phyloP scores from a whole-genome alignment of 2,329 filamentous ascomycete genomes.

The Cordyceps sp. region DNA sequence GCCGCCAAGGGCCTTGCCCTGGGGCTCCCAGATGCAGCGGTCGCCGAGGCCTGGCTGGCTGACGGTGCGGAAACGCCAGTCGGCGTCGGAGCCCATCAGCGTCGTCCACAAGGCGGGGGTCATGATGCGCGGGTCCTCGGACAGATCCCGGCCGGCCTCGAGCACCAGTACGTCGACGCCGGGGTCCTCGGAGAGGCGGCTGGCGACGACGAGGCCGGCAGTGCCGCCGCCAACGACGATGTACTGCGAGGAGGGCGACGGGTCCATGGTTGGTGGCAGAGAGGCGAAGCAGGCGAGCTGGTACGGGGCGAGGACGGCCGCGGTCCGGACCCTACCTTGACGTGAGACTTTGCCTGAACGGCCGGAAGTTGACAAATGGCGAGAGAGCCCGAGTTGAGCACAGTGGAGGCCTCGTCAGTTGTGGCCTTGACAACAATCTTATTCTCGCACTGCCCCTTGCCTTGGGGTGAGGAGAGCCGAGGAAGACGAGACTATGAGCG shows the following conservation, averaged over 20 bases:
- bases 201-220: slow-evolving; percentile 32
- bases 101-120: slow-evolving; percentile 20
- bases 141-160: slow-evolving; percentile 15
- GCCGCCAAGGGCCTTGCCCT: slow-evolving; percentile 41
- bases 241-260: slow-evolving; percentile 11
- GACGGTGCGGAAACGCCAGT: slow-evolving; percentile 24
- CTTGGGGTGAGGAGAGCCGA: no score
- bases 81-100: slow-evolving; percentile 17
- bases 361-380: no score
- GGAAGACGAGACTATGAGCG: no score
- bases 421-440: no score
- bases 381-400: no score
- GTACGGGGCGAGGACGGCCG: no score
- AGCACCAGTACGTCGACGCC: slow-evolving; percentile 14
- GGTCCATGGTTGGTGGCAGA: not conserved
- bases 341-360: no score
- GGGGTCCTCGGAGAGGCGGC: slow-evolving; percentile 23
- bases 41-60: slow-evolving; percentile 20
- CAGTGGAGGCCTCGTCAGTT: no score
- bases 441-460: no score
- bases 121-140: slow-evolving; percentile 22
- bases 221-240: slow-evolving; percentile 37
- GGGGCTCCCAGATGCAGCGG: slow-evolving; percentile 21
- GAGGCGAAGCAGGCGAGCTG: no score
- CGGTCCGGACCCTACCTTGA: no score